A percentile compares a stretch with the other conserved stretches of the same genome.
phyloP scores from a whole-genome alignment of 2,329 filamentous ascomycete species.

The Moelleriella libera region DNA sequence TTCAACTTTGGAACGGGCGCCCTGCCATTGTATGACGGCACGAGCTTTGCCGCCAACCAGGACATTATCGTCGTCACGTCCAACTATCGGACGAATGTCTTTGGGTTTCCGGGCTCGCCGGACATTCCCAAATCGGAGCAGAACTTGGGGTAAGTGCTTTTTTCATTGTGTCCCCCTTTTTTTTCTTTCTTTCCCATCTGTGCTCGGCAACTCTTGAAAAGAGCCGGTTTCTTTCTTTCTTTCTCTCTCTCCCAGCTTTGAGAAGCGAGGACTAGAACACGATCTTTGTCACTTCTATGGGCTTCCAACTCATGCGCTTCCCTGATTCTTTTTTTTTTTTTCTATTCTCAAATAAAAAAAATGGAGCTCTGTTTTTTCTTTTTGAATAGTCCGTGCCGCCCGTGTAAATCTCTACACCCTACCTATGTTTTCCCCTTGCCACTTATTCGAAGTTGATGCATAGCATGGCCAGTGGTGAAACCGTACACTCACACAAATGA shows the following conservation, averaged over 20 bases:
- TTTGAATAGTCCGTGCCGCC: no score
- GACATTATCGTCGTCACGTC: conserved; percentile 1
- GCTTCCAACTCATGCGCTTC: no score
- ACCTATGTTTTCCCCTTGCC: not conserved
- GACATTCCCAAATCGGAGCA: not conserved
- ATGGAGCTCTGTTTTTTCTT: no score
- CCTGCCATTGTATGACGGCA: not conserved
- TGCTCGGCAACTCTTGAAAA: no score
- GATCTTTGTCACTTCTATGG: no score
- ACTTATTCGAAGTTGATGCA: not conserved
- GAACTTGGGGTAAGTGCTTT: conserved; percentile 1
- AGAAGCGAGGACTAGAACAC: no score
- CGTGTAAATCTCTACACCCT: no score
- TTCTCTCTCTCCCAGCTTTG: no score
- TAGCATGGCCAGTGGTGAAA: not conserved
- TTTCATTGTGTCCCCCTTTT: not conserved
- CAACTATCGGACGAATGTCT: conserved; percentile 2
- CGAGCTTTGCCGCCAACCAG: not conserved
- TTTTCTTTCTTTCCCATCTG: not conserved
- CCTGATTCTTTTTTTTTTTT: no score
- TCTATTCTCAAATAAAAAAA: no score
- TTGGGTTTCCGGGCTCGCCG: conserved; percentile 3
- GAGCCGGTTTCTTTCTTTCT: no score
- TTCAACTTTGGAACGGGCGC: conserved; percentile 1
- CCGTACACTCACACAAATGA: not conserved